These are phyloP conservation scores for Botrytis byssoidea DNA, from an alignment of 2,329 filamentous ascomycete genomes.

Conservation along the genomic window DNA sequence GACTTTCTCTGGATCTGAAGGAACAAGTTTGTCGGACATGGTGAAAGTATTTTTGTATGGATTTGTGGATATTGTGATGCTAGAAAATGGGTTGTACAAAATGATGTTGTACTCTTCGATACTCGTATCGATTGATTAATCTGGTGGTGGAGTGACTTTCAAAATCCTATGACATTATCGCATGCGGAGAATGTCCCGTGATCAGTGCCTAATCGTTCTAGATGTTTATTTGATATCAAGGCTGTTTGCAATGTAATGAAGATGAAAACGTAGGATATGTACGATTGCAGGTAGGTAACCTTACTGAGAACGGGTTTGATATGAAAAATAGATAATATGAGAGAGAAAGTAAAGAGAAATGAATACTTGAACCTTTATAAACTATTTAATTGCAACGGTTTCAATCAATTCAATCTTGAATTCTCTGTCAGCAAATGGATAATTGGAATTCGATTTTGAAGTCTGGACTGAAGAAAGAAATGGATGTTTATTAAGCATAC, in stretches of 20 bases:
- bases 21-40: slow-evolving; percentile 65
- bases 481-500: neutral
- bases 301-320: neutral
- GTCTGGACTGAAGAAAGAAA: neutral
- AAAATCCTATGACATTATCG: slow-evolving; percentile 7
- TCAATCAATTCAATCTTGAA: neutral
- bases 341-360: neutral
- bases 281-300: neutral
- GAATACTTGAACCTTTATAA: neutral
- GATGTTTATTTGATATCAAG: neutral
- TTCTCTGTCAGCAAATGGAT: slow-evolving; percentile 8
- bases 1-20: slow-evolving; percentile 70
- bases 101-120: neutral
- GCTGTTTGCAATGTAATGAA: neutral
- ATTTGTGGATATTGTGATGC: neutral
- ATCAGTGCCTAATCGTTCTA: neutral
- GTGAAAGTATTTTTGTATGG: slow-evolving; percentile 2
- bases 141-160: neutral
- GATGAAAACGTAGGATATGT: neutral
- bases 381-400: neutral
- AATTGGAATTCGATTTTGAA: neutral
- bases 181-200: neutral
- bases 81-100: neutral
- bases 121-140: neutral
- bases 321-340: neutral